Evolutionary conservation across 495 filamentous ascomycete species (phyloP), one percentile per base, ranked within the genome.

Genomic region (Talaromyces borbonicus): DNA sequence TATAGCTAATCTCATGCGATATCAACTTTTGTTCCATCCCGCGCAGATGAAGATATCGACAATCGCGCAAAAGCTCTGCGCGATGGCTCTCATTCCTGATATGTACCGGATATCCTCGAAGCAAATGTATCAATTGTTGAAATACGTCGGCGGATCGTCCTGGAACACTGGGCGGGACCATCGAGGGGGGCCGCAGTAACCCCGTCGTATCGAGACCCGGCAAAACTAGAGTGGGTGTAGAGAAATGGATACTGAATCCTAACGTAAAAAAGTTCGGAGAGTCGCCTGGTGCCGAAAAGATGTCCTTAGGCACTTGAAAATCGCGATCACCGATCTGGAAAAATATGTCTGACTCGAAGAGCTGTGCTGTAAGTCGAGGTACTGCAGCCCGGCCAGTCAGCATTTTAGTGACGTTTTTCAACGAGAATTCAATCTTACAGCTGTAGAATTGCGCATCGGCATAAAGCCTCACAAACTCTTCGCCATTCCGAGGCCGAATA

Each of bases 391-490:
- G 3, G 43, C 26, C 3, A 33, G 30, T 35, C 6, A 22, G n/a
- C 14, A 16, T 8, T 26, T 43, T 31, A 4, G 12, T 14, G 9
- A 4, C 27, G 11, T 3, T 4, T 19, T 12, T 31, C 11, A 3
- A 25, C 8, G 6, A 8, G 42, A 49, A 9, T 24, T 49, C 78
- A 57, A n/a, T n/a, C n/a, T n/a, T 64, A 89, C 85, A 71, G 58
- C 74, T 85, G 65, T 96, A 98, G 66, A 96, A 98, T 58, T 96
- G 92, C 3, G 90, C 86, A 58, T 98, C 90, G 25, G 90, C 87
- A 63, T 95, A 96, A 33, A 96, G 73, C 38, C 82, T 86, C 52
- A 96, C 92, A 56, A 85, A 95, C 60, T 95, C 83, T 19, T 78
- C 71, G 32, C 84, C 82, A 66, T 95, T 84, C 45, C 75, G 73